A percentile compares a stretch with the other conserved stretches of the same genome.
phyloP scores from a whole-genome alignment of 2,329 filamentous ascomycete species.

The Neofusicoccum laricinum region DNA sequence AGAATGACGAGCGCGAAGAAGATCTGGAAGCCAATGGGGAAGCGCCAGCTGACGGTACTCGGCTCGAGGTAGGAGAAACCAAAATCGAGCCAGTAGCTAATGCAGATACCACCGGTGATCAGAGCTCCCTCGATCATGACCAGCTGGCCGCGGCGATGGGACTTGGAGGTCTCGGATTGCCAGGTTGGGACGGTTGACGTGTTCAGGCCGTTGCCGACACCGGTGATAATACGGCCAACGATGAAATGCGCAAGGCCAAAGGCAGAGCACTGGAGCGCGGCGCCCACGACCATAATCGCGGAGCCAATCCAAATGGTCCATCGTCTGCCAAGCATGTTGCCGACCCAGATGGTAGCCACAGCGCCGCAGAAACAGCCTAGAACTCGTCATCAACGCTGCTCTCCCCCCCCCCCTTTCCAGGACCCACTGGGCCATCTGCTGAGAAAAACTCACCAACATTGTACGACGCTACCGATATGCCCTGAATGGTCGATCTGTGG shows the following conservation, averaged over 20 bases:
- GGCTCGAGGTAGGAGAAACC: constrained; percentile 51
- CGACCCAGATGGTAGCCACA: constrained; percentile 45
- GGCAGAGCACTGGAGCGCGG: constrained; percentile 55
- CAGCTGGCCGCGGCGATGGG: constrained; percentile 45
- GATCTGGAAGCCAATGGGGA: constrained; percentile 58
- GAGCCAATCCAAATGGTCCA: constrained; percentile 60
- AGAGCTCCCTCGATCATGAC: constrained; percentile 48
- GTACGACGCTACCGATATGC: constrained; percentile 24
- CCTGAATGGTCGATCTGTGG: constrained; percentile 43
- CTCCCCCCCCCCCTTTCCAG: too few species aligned
- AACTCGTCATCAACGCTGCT: constrained; percentile 27
- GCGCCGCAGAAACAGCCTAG: constrained; percentile 44
- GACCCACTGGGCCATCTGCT: neutral
- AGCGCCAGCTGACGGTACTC: constrained; percentile 47
- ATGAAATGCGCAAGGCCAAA: constrained; percentile 47
- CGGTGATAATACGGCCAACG: constrained; percentile 50
- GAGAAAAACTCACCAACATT: constrained; percentile 17
- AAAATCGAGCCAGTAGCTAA: constrained; percentile 41
- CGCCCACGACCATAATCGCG: constrained; percentile 57
- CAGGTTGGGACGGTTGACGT: constrained; percentile 44
- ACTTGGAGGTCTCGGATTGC: constrained; percentile 48
- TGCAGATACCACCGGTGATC: constrained; percentile 44
- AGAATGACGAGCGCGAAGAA: constrained; percentile 54
- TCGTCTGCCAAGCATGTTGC: constrained; percentile 58
- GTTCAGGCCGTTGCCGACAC: constrained; percentile 46